Base-by-base conservation (phyloP, 2,329 filamentous ascomycete species). In the Xylariaceae sp. region DNA sequence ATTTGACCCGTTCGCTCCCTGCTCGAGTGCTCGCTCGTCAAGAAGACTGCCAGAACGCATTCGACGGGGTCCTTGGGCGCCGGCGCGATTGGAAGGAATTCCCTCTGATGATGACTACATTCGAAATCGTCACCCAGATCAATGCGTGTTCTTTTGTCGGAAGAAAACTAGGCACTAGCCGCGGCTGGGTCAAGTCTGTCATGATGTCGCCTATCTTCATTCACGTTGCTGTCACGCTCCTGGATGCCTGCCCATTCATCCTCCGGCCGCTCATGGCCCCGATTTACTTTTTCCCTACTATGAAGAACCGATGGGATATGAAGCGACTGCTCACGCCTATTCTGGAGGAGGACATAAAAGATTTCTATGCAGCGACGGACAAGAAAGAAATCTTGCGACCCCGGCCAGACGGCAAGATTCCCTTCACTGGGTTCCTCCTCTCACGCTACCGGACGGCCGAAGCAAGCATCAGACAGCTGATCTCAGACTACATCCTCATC, bases 71-170 rank as follows among this genome's bases (percentile, higher is more conserved):
- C 5, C 13, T 57, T 6, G 54, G 48, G 5, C 18, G 36, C 12
- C 26, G 41, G 5, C 37, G 39, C 9, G 57, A 59, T 7, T 59
- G 57, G 57, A 57, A 47, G 42, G 37, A 42, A 5, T 49, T 57
- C 34, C 30, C 18, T 15, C 26, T 59, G 2, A 21, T 46, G 12
- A 42, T 49, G 39, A 55, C 54, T 10, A 42, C 41, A 2, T 44
- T 44, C 30, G 40, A 57, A 21, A 54, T 57, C 13, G 48, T 59
- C 9, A 29, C 54, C 4, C 19, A 46, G 13, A 45, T 45, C 5
- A 59, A 55, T 22, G 57, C 57, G 4, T 46, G 39, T 8, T 44
- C 43, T 1, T 47, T 59, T 21, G 54, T 59, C 1, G 57, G 53
- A 13, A 34, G 41, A 6, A 36, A 54, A 5, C 16, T 59, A n/a